Percentiles rank a stretch among this genome's conserved stretches.
phyloP scores from a whole-genome alignment of 345 rosid genomes.

The Populus nigra region DNA sequence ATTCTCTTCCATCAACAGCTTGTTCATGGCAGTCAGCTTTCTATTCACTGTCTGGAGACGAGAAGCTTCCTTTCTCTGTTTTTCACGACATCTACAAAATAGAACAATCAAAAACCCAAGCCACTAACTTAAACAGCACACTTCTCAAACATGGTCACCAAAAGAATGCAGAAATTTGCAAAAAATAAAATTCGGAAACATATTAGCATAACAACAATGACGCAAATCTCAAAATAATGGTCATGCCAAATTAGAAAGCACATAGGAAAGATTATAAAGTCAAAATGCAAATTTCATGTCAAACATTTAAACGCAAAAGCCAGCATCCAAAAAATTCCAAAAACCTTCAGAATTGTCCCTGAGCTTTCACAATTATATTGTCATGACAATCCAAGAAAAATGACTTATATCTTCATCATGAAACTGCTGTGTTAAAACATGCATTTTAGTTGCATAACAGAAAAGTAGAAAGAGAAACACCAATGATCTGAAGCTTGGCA shows the following conservation, averaged over 20 bases:
- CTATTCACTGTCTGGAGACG: constrained; percentile 88
- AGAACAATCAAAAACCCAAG: neutral
- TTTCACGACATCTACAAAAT: constrained; percentile 71
- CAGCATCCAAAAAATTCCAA: neutral
- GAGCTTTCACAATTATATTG: neutral
- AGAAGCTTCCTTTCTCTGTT: constrained; percentile 93
- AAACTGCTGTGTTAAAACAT: no score
- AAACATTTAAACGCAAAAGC: neutral
- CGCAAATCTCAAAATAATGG: neutral
- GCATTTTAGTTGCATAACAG: neutral
- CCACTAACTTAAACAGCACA: neutral
- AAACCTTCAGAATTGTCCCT: neutral
- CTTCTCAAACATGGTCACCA: neutral
- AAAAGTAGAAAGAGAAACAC: neutral
- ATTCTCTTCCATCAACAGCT: constrained; percentile 97
- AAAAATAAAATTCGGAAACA: neutral
- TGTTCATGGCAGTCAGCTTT: constrained; percentile 90
- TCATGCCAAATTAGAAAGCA: neutral
- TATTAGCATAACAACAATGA: neutral
- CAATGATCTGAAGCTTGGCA: neutral
- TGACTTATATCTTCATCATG: neutral
- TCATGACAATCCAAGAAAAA: neutral
- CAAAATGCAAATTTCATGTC: neutral
- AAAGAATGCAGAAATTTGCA: neutral
- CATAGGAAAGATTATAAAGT: neutral